Base-by-base conservation (phyloP, 2,329 filamentous ascomycete species). In the Alternaria brassicicola region DNA sequence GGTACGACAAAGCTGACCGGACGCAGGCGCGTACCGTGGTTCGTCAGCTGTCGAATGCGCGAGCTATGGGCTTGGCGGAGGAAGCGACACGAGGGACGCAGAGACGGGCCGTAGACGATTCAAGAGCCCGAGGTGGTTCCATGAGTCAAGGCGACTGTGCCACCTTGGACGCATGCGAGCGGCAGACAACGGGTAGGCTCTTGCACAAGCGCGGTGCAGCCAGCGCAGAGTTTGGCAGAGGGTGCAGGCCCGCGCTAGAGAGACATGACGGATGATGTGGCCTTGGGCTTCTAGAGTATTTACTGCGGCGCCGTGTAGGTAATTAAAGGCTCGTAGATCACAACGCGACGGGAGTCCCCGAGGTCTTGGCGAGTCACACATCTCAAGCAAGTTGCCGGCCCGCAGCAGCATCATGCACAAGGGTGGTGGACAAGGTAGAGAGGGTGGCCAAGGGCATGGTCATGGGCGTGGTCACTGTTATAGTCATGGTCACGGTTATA, bases 301-400 rank as follows among this genome's bases (percentile, higher is more conserved):
- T 39, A 33, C 31, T 51, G 52, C 56, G 43, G 56, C 43, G 41
- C 47, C 52, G 43, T 52, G 54, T 56, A 52, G 57, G 62, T 53
- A 57, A 66, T 64, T 61, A 64, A 66, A 66, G 61, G 61, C 58
- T 62, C 57, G 64, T 53, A 61, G 64, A 66, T 66, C 62, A 63
- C 64, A 66, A n/a, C 63, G 62, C 64, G 64, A 62, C 62, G 62
- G 64, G 54, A 63, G 59, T 60, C 58, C 62, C 64, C 64, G 62
- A 61, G 57, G 25, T 53, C 61, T 63, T 63, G 61, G 61, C 61
- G 45, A 57, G 57, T 63, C 58, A 61, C 55, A 63, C 57, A 54
- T 66, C 62, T 59, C 63, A 61, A 66, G 64, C 60, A 61, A 61
- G 61, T 55, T 61, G 58, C 52, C 60, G 55, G 51, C 19, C 55